phyloP scores from a whole-genome alignment of 805 yeast species.

The Candida insectorum region DNA sequence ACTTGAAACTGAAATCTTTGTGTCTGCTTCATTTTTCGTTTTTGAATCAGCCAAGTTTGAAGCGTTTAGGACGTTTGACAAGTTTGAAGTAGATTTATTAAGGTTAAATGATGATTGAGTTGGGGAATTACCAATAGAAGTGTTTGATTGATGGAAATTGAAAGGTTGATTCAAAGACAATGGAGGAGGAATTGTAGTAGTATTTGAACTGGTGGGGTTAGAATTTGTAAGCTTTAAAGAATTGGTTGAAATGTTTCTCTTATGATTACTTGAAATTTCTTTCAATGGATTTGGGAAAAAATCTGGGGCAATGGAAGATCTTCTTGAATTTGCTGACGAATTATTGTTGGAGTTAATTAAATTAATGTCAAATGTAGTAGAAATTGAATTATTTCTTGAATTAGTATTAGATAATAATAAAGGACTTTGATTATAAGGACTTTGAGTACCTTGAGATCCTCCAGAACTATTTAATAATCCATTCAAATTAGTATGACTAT shows the following conservation, averaged over 20 bases:
- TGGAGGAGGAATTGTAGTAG: slow-evolving; percentile 10
- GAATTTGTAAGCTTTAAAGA: slow-evolving; percentile 22
- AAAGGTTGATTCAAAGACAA: slow-evolving; percentile 7
- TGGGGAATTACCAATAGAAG: slow-evolving; percentile 6
- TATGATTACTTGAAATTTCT: slow-evolving; percentile 17
- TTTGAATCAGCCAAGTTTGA: slow-evolving; percentile 4
- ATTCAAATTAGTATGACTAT: slow-evolving; percentile 10
- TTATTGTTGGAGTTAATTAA: slow-evolving; percentile 19
- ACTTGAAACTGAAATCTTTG: slow-evolving; percentile 33
- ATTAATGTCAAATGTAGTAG: slow-evolving; percentile 26
- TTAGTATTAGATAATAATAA: slow-evolving; percentile 23
- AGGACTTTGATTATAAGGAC: slow-evolving; percentile 20
- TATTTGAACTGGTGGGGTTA: slow-evolving; percentile 18
- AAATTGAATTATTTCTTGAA: slow-evolving; percentile 40
- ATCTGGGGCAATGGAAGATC: slow-evolving; percentile 43
- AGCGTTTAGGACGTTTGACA: slow-evolving; percentile 10
- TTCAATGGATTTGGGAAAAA: slow-evolving; percentile 39
- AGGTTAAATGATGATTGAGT: slow-evolving; percentile 8
- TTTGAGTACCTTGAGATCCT: slow-evolving; percentile 8
- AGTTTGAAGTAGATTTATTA: slow-evolving; percentile 8
- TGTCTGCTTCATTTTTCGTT: slow-evolving; percentile 7
- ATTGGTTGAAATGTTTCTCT: slow-evolving; percentile 27
- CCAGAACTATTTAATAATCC: not conserved
- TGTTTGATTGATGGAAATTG: slow-evolving; percentile 2
- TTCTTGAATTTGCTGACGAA: slow-evolving; percentile 30